phyloP scores from a whole-genome alignment of 805 yeast species.

The Hermanozyma aechmeae region DNA sequence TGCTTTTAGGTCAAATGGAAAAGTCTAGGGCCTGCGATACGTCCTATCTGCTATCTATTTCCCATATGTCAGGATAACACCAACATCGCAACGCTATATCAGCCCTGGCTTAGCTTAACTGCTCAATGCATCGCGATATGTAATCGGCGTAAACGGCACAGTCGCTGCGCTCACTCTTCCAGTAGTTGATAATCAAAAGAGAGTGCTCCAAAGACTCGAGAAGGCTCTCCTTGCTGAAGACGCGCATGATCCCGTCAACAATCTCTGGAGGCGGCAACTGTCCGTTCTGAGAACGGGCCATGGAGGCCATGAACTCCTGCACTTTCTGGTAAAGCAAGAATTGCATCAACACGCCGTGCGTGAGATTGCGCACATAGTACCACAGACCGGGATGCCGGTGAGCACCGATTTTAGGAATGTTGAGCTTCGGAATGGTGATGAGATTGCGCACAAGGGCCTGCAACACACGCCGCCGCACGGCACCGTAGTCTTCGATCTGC shows the following conservation, averaged over 20 bases:
- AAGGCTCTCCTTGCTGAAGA: slow-evolving; percentile 2
- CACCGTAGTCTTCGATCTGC: slow-evolving; percentile 11
- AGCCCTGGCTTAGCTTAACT: slow-evolving; percentile 1
- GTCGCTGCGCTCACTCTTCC: slow-evolving; percentile 26
- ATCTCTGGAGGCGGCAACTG: background rate
- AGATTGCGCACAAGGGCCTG: slow-evolving; percentile 18
- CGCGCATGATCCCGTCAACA: background rate
- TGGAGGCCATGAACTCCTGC: too few relatives aligned
- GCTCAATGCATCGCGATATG: slow-evolving; percentile 13
- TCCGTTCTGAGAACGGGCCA: too few relatives aligned
- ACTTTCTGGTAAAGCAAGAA: slow-evolving; percentile 22
- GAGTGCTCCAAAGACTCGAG: slow-evolving; percentile 16
- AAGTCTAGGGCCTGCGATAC: background rate
- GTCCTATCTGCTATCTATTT: background rate
- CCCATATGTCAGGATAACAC: background rate
- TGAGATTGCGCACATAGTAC: slow-evolving; percentile 25
- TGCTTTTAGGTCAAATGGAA: background rate
- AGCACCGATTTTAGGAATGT: slow-evolving; percentile 24
- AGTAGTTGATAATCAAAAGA: slow-evolving; percentile 20
- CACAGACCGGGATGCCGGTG: slow-evolving; percentile 34
- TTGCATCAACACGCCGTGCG: slow-evolving; percentile 20
- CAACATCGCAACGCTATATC: background rate
- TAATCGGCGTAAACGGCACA: slow-evolving; percentile 21
- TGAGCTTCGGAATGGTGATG: slow-evolving; percentile 22
- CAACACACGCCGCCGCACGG: slow-evolving; percentile 17